Evolutionary conservation across 805 yeast genomes (phyloP), one percentile per base, ranked within the genome.

Genomic region (Starmerella stigmatis): DNA sequence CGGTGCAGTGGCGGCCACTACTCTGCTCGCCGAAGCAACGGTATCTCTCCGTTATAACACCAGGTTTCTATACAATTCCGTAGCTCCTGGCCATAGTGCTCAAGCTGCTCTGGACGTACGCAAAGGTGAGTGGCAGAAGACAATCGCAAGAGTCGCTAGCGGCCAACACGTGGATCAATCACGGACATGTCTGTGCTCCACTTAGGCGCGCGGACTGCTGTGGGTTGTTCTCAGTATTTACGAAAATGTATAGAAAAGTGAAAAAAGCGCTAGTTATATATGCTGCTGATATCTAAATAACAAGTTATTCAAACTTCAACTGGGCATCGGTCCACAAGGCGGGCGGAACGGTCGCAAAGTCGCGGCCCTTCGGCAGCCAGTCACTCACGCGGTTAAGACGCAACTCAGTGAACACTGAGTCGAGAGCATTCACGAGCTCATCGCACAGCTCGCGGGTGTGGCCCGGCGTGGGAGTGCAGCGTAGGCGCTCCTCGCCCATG

Each of bases 381-480:
- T 84, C 89, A 40, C 69, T 60, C 39, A 79, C 78, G 61, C 92
- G 79, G 64, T 79, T 78, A 62, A 89, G 74, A 49, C 70, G 72
- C 63, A 92, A 71, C 52, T 80, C 81, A 33, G 69, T 71, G 70
- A 89, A 92, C 20, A 88, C 85, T 38, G 75, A 74, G 56, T 86
- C 94, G 40, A 92, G 70, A 11, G 96, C 86, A 10, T 68, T 75
- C 44, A 92, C 72, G 56, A 92, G 73, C 53, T 77, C 72, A 61
- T 86, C 85, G 43, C 89, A 73, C 41, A 85, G 71, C 46, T 79
- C 83, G 47, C 77, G 72, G 16, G 78, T 75, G 64, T 92, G 99
- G 44, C 96, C 96, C 29, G 99, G 99, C 33, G 98, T 88, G 45
- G 99, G 97, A n/a, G 99, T 92, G 61, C 92, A 78, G 68, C 99